Evolutionary conservation across 2,329 filamentous ascomycete genomes (phyloP).

Genomic region (Dendryphion nanum): DNA sequence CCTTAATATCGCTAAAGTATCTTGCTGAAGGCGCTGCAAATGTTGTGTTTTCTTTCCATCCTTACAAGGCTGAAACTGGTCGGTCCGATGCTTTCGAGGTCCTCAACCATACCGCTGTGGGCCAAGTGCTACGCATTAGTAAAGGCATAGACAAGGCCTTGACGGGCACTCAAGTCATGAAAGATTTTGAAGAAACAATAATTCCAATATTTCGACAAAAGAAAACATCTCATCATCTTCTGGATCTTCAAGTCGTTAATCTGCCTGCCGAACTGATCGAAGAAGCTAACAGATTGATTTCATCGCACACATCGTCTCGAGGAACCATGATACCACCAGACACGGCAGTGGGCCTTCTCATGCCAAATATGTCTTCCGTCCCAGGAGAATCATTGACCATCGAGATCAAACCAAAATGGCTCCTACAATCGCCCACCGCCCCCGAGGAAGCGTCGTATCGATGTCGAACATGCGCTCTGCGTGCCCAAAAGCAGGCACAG

Average conservation of each 20-base stretch:
- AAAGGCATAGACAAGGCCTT: constrained; percentile 29
- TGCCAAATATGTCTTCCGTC: constrained; percentile 30
- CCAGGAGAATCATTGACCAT: constrained; percentile 24
- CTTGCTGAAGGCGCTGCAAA: constrained; percentile 37
- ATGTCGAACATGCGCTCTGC: constrained; percentile 49
- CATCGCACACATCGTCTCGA: neutral
- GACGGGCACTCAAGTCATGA: constrained; percentile 20
- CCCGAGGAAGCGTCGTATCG: constrained; percentile 34
- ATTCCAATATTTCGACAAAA: constrained; percentile 23
- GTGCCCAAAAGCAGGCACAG: constrained; percentile 26
- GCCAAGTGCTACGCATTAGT: constrained; percentile 29
- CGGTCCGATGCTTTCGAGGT: neutral
- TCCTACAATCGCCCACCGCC: constrained; percentile 46
- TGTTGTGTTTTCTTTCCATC: constrained; percentile 19
- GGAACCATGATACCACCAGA: neutral
- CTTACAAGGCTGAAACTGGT: neutral
- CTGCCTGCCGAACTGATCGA: neutral
- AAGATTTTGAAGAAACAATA: constrained; percentile 25
- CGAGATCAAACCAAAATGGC: constrained; percentile 52
- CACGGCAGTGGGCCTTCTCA: constrained; percentile 20
- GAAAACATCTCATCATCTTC: neutral
- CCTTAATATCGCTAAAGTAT: constrained; percentile 16
- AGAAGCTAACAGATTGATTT: neutral
- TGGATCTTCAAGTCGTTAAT: neutral
- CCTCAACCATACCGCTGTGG: constrained; percentile 7